Evolutionary conservation across 2,329 filamentous ascomycete species (phyloP), one percentile per base, ranked within the genome.

Genomic region (Fusarium concolor): DNA sequence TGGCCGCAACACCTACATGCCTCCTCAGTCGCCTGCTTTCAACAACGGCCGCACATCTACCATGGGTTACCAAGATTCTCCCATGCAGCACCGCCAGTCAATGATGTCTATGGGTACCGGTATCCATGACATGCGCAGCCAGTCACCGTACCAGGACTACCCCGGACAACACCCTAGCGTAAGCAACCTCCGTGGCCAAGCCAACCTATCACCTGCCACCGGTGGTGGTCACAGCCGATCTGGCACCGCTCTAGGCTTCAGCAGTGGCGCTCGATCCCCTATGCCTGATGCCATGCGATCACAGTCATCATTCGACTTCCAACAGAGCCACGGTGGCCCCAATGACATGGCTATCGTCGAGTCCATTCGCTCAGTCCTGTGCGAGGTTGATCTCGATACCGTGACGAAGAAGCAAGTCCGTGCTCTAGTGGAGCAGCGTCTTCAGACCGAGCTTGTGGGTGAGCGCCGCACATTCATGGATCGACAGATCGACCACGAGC

Each of bases 371-470:
- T 84, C 86, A 50, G 96, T 96, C 72, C 84, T 99, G 65, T 82
- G 85, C 17, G 95, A 97, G 75, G 94, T 97, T 1, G 95, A 99
- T 78, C 85, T 99, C 41, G 96, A 99, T 78, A 95, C 87, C n/a
- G 93, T 98, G 46, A 99, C 96, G 9, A 99, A 98, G 89, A 99
- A 99, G 83, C 95, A 98, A 82, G 91, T 96, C 57, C 87, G 92
- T 50, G 94, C 92, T 5, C 86, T 98, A 43, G 94, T 97, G 14
- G 96, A 99, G 82, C 94, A 97, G 83, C 88, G 94, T 74, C 81
- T 99, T 65, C 95, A 97, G 82, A 95, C 92, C 6, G 94, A 97
- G 78, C 85, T 98, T 59, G 85, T 87, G 1, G 94, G 94, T 22
- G 94, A 97, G 79, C 90, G 93, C 78, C 89, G 92, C 77, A 89